Percentiles rank a stretch among this genome's conserved stretches.
These are phyloP conservation scores for Polygonum aviculare DNA, from an alignment of 148 eudicot genomes.

Conservation along the genomic window DNA sequence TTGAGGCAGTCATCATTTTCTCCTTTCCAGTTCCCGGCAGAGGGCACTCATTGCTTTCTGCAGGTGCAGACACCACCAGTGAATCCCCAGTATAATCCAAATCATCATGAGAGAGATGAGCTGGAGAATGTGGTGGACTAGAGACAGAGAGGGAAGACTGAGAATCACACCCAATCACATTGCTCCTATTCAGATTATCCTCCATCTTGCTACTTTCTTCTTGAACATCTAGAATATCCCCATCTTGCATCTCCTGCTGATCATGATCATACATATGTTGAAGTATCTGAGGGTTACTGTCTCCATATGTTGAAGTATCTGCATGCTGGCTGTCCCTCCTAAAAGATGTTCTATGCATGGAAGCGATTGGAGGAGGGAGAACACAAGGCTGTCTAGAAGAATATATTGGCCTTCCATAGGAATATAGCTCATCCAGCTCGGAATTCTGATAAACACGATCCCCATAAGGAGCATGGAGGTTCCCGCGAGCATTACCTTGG, in stretches of 20 bases:
- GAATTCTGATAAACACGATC: slow-evolving; percentile 52
- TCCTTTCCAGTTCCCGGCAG: slow-evolving; percentile 28
- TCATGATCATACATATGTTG: slow-evolving; percentile 25
- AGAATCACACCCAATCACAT: slow-evolving; percentile 57
- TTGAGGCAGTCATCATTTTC: slow-evolving; percentile 20
- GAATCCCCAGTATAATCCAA: slow-evolving; percentile 77
- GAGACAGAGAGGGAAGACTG: slow-evolving; percentile 89
- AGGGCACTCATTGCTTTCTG: slow-evolving; percentile 32
- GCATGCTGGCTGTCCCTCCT: slow-evolving; percentile 43
- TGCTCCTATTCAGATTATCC: slow-evolving; percentile 31
- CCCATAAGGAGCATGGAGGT: slow-evolving; percentile 34
- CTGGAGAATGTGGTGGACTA: slow-evolving; percentile 84
- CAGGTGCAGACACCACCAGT: slow-evolving; percentile 24
- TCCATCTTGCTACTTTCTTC: slow-evolving; percentile 26
- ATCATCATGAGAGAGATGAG: slow-evolving; percentile 86
- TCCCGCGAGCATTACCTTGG: slow-evolving; percentile 43
- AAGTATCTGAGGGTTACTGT: slow-evolving; percentile 15
- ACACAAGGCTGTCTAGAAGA: slow-evolving; percentile 88
- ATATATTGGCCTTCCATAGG: slow-evolving; percentile 76
- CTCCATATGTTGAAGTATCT: slow-evolving; percentile 43
- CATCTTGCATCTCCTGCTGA: slow-evolving; percentile 28
- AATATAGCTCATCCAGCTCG: slow-evolving; percentile 59
- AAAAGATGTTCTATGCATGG: slow-evolving; percentile 37
- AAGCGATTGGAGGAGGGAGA: slow-evolving; percentile 64
- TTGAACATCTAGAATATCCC: slow-evolving; percentile 25